phyloP scores from a whole-genome alignment of 257 asterid genomes.

The Craterostigma plantagineum region DNA sequence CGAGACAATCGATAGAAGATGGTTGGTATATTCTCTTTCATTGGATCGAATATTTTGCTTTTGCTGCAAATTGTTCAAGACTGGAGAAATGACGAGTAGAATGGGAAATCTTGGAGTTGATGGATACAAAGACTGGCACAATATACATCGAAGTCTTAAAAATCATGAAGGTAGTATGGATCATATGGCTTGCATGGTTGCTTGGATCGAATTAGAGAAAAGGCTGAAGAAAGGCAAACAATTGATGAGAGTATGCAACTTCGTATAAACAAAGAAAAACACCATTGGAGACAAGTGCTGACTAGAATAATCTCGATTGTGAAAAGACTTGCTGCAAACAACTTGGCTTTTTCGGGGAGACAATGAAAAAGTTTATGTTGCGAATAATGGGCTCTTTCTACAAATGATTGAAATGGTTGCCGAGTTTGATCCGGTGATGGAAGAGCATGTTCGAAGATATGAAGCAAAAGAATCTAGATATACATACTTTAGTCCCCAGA shows the following conservation, averaged over 20 bases:
- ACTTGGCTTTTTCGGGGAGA: conserved; percentile 8
- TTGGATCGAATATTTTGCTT: conserved; percentile 4
- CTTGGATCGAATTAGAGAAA: background rate
- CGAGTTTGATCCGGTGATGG: conserved; percentile 7
- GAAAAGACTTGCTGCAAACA: background rate
- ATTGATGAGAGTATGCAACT: conserved; percentile 7
- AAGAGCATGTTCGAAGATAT: conserved; percentile 2
- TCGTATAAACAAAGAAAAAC: conserved; percentile 6
- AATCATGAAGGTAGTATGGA: too few species aligned
- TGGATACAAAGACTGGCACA: conserved; percentile 3
- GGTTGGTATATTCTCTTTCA: background rate
- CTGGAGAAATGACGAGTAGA: background rate
- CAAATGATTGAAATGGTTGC: conserved; percentile 7
- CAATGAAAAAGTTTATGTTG: conserved; percentile 3
- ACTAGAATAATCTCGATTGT: conserved; percentile 4
- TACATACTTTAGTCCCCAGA: background rate
- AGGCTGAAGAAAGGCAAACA: background rate
- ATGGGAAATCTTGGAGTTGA: background rate
- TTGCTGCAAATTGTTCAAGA: conserved; percentile 8
- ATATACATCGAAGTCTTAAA: background rate
- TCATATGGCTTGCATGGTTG: too few species aligned
- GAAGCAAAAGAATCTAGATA: background rate
- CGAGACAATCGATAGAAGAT: conserved; percentile 3
- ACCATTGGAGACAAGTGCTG: conserved; percentile 7
- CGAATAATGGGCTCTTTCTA: conserved; percentile 5